A percentile compares a stretch with the other conserved stretches of the same genome.
phyloP scores from a whole-genome alignment of 495 filamentous ascomycete genomes.

The Hypomontagnella submonticulosa region DNA sequence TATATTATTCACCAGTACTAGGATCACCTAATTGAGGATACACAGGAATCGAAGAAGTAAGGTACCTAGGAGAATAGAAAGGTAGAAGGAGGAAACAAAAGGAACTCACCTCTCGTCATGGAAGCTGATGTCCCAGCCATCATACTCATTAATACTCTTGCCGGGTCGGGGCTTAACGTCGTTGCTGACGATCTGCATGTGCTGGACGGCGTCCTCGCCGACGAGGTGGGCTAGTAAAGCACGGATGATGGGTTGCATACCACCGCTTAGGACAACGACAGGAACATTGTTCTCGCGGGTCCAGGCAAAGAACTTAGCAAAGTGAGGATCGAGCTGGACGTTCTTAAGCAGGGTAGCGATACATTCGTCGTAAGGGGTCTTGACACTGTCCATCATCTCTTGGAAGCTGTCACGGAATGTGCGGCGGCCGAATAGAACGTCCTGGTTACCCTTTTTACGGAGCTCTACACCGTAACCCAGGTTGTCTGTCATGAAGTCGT shows the following conservation, averaged over 20 bases:
- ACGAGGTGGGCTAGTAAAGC: conserved; percentile 82
- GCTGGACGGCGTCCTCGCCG: conserved; percentile 73
- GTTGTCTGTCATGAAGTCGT: conserved; percentile 95
- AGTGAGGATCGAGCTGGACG: conserved; percentile 87
- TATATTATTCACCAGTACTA: conserved; percentile 1
- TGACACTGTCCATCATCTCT: conserved; percentile 86
- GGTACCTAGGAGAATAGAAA: background rate
- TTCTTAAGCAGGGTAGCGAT: conserved; percentile 78
- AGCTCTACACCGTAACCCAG: conserved; percentile 78
- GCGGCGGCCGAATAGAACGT: conserved; percentile 72
- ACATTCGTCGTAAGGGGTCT: conserved; percentile 81
- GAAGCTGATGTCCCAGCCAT: conserved; percentile 87
- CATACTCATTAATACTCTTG: conserved; percentile 78
- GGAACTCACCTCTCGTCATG: conserved; percentile 82
- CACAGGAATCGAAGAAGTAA: background rate
- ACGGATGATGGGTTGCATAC: conserved; percentile 92
- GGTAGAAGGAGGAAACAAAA: conserved; percentile 2
- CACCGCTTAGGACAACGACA: conserved; percentile 87
- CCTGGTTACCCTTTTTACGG: conserved; percentile 73
- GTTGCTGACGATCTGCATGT: conserved; percentile 88
- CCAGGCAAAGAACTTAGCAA: conserved; percentile 88
- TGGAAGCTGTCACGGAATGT: conserved; percentile 87
- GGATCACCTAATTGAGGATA: background rate
- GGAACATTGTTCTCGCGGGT: conserved; percentile 82
- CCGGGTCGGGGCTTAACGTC: conserved; percentile 72